A percentile compares a stretch with the other conserved stretches of the same genome.
Evolutionary conservation across 306 rosid genomes (phyloP).

Genomic region (Trichosanthes cucumerina): DNA sequence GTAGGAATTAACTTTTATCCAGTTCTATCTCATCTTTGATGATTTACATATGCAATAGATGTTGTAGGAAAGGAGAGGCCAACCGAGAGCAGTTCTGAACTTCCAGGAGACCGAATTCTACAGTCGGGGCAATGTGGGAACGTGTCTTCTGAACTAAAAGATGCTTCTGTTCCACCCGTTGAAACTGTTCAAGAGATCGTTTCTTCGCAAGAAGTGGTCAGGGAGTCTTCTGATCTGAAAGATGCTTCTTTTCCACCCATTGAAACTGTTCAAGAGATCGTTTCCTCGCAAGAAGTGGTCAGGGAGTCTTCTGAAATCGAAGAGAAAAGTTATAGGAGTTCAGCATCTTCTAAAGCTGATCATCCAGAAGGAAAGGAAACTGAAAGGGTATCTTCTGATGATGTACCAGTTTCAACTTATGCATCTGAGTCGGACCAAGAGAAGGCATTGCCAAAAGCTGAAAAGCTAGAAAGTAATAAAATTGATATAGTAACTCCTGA

Average conservation of each 20-base stretch:
- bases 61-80: slow-evolving; percentile 35
- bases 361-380: neutral
- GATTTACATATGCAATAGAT: slow-evolving; percentile 12
- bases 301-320: slow-evolving; percentile 23
- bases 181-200: slow-evolving; percentile 25
- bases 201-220: slow-evolving; percentile 26
- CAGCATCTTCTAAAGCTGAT: slow-evolving; percentile 16
- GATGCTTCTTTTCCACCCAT: slow-evolving; percentile 15
- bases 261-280: slow-evolving; percentile 28
- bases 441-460: slow-evolving; percentile 14
- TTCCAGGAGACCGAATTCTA: slow-evolving; percentile 10
- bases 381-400: slow-evolving; percentile 12
- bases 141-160: slow-evolving; percentile 18
- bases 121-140: slow-evolving; percentile 18
- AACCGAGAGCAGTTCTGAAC: slow-evolving; percentile 22
- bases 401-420: slow-evolving; percentile 15
- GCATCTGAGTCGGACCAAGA: neutral
- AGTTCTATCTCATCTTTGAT: neutral
- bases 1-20: neutral
- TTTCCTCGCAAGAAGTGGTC: slow-evolving; percentile 24
- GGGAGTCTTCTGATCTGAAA: slow-evolving; percentile 16
- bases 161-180: slow-evolving; percentile 15
- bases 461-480: slow-evolving; percentile 6
- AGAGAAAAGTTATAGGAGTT: slow-evolving; percentile 17
- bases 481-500: slow-evolving; percentile 10